These are phyloP conservation scores for Eucalyptus cloeziana DNA, from an alignment of 345 rosid genomes.

Conservation along the genomic window DNA sequence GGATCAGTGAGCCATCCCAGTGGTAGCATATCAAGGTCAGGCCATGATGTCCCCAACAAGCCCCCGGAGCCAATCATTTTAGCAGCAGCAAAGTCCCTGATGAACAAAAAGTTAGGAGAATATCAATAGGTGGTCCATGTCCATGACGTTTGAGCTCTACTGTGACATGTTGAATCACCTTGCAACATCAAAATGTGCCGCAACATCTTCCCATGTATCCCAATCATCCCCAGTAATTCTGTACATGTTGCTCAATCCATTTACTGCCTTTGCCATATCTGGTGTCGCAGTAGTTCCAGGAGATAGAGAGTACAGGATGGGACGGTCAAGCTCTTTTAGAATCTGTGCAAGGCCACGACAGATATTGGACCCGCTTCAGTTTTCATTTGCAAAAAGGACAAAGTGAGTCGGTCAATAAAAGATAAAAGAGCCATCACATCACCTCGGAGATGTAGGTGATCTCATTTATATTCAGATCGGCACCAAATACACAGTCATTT, in stretches of 20 bases:
- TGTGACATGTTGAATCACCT: slow-evolving; percentile 22
- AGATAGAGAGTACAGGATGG: slow-evolving; percentile 71
- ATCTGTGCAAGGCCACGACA: slow-evolving; percentile 28
- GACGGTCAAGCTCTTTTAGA: slow-evolving; percentile 48
- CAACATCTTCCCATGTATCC: slow-evolving; percentile 82
- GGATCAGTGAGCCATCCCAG: slow-evolving; percentile 84
- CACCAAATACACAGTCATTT: slow-evolving; percentile 78
- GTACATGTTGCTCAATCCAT: slow-evolving; percentile 70
- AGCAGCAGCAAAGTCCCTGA: slow-evolving; percentile 56
- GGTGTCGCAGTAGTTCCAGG: slow-evolving; percentile 88
- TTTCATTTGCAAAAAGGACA: neutral
- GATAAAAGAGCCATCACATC: neutral
- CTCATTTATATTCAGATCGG: slow-evolving; percentile 60
- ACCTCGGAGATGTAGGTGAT: slow-evolving; percentile 65
- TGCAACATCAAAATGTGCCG: slow-evolving; percentile 61
- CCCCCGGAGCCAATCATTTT: slow-evolving; percentile 58
- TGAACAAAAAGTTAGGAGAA: neutral
- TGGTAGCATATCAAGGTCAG: slow-evolving; percentile 87
- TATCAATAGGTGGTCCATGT: neutral
- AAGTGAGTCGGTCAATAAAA: neutral
- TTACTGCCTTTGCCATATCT: slow-evolving; percentile 57
- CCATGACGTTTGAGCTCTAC: neutral
- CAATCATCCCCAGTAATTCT: slow-evolving; percentile 84
- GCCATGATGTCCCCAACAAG: slow-evolving; percentile 74
- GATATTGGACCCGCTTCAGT: neutral